phyloP scores from a whole-genome alignment of 345 rosid species.

The Tarenaya hassleriana region DNA sequence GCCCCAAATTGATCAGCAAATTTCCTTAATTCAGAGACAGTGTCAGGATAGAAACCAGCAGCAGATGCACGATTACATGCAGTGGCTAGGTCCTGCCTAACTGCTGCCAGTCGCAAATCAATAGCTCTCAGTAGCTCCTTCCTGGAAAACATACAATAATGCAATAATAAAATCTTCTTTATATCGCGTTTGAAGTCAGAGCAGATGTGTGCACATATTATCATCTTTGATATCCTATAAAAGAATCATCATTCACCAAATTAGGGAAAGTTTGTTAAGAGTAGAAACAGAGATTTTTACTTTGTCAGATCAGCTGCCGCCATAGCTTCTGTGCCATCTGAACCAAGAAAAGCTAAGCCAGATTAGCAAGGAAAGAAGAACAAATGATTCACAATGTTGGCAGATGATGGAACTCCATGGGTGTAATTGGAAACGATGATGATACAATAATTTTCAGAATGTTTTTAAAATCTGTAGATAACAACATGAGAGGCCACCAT shows the following conservation, averaged over 20 bases:
- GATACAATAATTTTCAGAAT: neutral
- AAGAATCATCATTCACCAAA: constrained; percentile 1
- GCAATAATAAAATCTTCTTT: constrained; percentile 1
- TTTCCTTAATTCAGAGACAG: constrained; percentile 60
- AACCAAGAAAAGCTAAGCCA: constrained; percentile 40
- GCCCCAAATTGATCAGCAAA: constrained; percentile 92
- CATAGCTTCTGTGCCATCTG: constrained; percentile 42
- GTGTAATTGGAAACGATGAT: neutral
- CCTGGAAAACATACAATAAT: constrained; percentile 34
- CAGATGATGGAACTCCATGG: constrained; percentile 3
- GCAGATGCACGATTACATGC: constrained; percentile 80
- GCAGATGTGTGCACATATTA: neutral
- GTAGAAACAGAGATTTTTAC: constrained; percentile 38
- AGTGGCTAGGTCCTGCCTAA: constrained; percentile 65
- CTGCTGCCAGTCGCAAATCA: constrained; percentile 79
- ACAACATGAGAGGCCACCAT: too few species aligned
- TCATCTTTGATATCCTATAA: neutral
- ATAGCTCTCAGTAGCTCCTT: constrained; percentile 95
- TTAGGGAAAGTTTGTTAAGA: constrained; percentile 5
- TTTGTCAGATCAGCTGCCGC: constrained; percentile 80
- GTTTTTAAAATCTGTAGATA: too few species aligned
- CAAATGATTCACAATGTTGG: neutral
- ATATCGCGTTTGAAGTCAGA: too few species aligned
- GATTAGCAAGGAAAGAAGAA: constrained; percentile 26
- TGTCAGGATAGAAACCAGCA: constrained; percentile 73